Percentiles rank a stretch among this genome's conserved stretches.
These are phyloP conservation scores for Leptomonas pyrrhocoris DNA, from an alignment of 208 protist species.

Conservation along the genomic window DNA sequence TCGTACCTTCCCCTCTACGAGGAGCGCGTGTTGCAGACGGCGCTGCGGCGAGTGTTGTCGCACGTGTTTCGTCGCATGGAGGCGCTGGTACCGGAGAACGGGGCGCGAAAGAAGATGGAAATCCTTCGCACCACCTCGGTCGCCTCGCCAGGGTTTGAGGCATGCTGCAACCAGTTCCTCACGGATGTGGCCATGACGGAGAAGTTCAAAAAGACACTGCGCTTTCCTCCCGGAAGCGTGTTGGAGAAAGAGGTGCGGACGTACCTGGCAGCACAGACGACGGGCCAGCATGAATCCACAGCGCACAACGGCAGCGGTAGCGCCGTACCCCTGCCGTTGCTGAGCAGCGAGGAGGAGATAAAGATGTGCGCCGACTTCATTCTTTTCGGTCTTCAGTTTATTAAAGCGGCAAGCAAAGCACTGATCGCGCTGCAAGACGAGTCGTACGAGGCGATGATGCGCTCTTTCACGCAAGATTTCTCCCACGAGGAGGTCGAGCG, in stretches of 20 bases:
- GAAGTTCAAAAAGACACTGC: background rate
- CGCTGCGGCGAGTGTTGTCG: background rate
- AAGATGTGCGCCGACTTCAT: slow-evolving; percentile 14
- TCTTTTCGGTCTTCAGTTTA: background rate
- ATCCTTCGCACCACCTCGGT: background rate
- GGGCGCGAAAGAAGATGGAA: background rate
- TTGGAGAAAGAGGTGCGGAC: background rate
- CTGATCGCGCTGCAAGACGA: slow-evolving; percentile 12
- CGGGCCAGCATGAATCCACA: background rate
- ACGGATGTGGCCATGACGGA: background rate
- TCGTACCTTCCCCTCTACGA: slow-evolving; percentile 15
- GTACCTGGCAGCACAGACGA: background rate
- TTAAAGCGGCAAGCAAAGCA: background rate
- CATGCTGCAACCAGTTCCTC: background rate
- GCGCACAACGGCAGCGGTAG: background rate
- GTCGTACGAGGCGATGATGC: slow-evolving; percentile 3
- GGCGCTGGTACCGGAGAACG: slow-evolving; percentile 2
- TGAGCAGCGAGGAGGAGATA: background rate
- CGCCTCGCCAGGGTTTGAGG: background rate
- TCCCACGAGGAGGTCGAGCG: slow-evolving; percentile 3
- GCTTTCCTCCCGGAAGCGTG: background rate
- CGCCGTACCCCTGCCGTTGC: background rate
- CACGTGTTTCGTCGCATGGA: slow-evolving; percentile 8
- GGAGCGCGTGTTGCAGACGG: slow-evolving; percentile 17
- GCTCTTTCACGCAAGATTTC: background rate